A percentile compares a stretch with the other conserved stretches of the same genome.
Conservation (phyloP, 1,284 basidiomycete genomes). For the Malassezia sp. region DNA sequence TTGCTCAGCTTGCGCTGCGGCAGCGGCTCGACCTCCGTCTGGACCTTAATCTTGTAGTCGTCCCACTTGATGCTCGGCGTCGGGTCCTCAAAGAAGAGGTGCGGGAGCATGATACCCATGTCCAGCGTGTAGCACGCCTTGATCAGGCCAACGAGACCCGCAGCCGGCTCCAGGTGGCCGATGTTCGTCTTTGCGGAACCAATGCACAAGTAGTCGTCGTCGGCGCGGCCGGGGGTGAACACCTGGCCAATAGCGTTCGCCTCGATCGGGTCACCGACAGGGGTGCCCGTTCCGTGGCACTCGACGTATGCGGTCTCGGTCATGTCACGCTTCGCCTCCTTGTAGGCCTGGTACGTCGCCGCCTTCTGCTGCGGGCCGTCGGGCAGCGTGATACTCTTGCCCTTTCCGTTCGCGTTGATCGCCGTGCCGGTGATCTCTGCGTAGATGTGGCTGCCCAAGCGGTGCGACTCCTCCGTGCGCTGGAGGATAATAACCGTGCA, state of each 20-base stretch:
- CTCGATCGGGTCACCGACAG: constrained; percentile 22
- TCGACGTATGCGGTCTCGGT: constrained; percentile 16
- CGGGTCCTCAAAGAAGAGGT: constrained; percentile 15
- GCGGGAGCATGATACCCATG: constrained; percentile 11
- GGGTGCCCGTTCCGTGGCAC: constrained; percentile 20
- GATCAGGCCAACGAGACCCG: constrained; percentile 18
- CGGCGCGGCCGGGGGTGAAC: constrained; percentile 10
- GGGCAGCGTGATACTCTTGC: constrained; percentile 15
- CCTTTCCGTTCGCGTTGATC: constrained; percentile 19
- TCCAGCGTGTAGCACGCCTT: constrained; percentile 17
- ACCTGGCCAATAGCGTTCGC: constrained; percentile 17
- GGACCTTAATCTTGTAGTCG: constrained; percentile 15
- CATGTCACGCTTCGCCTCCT: constrained; percentile 7
- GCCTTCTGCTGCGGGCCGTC: constrained; percentile 12
- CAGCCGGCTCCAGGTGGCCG: constrained; percentile 19
- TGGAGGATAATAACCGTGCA: constrained; percentile 18
- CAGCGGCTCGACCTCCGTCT: constrained; percentile 10
- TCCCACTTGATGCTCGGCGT: constrained; percentile 17
- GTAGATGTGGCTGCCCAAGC: constrained; percentile 19
- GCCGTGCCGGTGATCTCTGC: constrained; percentile 14
- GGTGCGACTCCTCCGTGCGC: constrained; percentile 10
- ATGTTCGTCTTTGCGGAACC: constrained; percentile 23
- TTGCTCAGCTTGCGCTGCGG: constrained; percentile 13
- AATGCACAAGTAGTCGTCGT: constrained; percentile 13
- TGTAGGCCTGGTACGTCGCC: constrained; percentile 10